Evolutionary conservation across 805 yeast species (phyloP).

Genomic region (Candida rishiriensis): DNA sequence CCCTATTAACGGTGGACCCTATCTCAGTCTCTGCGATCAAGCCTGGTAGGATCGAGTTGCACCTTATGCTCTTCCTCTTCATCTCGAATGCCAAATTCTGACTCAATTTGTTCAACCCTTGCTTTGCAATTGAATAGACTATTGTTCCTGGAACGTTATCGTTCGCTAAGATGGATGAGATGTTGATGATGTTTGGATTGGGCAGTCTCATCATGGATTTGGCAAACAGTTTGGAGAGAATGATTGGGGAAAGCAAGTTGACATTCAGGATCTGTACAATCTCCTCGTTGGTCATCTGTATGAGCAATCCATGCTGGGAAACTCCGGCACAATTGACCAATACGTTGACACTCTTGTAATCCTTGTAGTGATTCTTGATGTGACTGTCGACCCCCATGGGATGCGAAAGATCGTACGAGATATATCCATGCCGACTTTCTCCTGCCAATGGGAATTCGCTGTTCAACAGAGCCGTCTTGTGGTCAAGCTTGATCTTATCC

Average conservation of each 20-base stretch:
- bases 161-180: constrained; percentile 60
- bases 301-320: constrained; percentile 50
- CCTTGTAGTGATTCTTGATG: constrained; percentile 16
- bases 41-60: constrained; percentile 68
- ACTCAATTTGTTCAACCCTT: constrained; percentile 64
- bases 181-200: constrained; percentile 46
- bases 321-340: constrained; percentile 67
- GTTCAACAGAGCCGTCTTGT: constrained; percentile 20
- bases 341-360: constrained; percentile 36
- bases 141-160: constrained; percentile 49
- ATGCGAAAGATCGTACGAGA: constrained; percentile 32
- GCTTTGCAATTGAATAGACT: constrained; percentile 67
- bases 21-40: constrained; percentile 63
- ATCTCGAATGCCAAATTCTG: constrained; percentile 56
- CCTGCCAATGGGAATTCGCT: constrained; percentile 6
- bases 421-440: constrained; percentile 26
- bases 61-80: constrained; percentile 46
- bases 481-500: constrained; percentile 32
- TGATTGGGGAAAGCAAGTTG: constrained; percentile 59
- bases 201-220: constrained; percentile 42
- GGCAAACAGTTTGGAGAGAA: constrained; percentile 49
- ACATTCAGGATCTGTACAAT: constrained; percentile 45
- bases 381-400: constrained; percentile 8
- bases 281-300: constrained; percentile 35
- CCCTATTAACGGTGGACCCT: constrained; percentile 36